phyloP scores from a whole-genome alignment of 2,329 filamentous ascomycete species.

The Pochonia chlamydosporia region DNA sequence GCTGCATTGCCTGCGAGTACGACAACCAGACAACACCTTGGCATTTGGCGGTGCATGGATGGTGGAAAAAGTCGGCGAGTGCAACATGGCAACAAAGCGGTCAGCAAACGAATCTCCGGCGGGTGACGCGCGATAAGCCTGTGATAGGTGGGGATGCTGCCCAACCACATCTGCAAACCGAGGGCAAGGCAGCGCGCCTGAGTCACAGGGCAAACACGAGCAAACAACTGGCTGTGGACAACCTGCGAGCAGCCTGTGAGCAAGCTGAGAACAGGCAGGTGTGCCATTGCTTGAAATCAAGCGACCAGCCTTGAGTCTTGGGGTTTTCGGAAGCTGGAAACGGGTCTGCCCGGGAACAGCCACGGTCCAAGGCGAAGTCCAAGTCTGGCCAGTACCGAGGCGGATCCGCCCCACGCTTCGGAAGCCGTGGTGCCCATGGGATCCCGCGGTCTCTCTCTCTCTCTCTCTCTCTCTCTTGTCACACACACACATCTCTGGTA shows the following conservation, averaged over 20 bases:
- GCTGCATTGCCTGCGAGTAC: background rate
- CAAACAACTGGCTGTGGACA: background rate
- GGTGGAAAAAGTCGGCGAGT: slow-evolving; percentile 2
- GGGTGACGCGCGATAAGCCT: background rate
- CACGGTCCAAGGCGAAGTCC: background rate
- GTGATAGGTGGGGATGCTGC: background rate
- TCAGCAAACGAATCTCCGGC: background rate
- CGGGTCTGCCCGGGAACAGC: background rate
- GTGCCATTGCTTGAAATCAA: background rate
- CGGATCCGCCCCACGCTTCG: slow-evolving; percentile 1
- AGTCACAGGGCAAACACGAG: slow-evolving; percentile 1
- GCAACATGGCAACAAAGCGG: background rate
- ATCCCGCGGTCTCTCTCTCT: too few species aligned
- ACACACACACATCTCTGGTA: too few species aligned
- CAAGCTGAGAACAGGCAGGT: too few species aligned
- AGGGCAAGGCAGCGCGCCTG: background rate
- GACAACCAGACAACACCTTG: too few species aligned
- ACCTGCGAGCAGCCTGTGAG: too few species aligned
- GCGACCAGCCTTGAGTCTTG: too few species aligned
- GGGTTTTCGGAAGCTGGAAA: background rate
- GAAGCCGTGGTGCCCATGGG: background rate
- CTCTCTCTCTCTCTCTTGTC: too few species aligned
- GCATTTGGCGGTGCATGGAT: background rate
- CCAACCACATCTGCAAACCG: background rate
- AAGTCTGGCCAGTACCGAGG: slow-evolving; percentile 4